Conservation (phyloP, 495 filamentous ascomycete genomes). For the Jackrogersella minutella region DNA sequence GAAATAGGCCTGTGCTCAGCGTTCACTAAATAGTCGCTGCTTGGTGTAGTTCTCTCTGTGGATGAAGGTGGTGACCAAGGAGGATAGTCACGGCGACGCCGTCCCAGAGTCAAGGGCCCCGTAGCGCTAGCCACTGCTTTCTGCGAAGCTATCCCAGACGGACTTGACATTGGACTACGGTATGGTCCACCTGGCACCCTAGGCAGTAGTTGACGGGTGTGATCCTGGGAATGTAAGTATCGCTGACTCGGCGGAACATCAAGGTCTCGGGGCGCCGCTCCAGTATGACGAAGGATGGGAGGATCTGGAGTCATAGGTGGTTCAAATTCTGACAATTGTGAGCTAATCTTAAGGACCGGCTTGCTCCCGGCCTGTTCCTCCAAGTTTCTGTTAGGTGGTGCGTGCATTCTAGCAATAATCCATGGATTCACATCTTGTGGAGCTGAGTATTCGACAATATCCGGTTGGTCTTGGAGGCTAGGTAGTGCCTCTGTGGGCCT, state of each 20-base stretch:
- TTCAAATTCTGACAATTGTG: background rate
- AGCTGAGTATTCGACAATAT: slow-evolving; percentile 19
- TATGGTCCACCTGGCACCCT: slow-evolving; percentile 39
- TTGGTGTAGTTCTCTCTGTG: background rate
- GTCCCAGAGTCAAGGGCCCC: slow-evolving; percentile 2
- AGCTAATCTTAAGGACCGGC: background rate
- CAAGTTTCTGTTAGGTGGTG: slow-evolving; percentile 42
- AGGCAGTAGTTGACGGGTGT: background rate
- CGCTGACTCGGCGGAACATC: slow-evolving; percentile 36
- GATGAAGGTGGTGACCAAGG: slow-evolving; percentile 44
- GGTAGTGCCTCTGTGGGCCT: slow-evolving; percentile 6
- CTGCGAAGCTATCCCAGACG: background rate
- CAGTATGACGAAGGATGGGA: slow-evolving; percentile 38
- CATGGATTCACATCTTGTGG: slow-evolving; percentile 62
- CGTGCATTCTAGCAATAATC: slow-evolving; percentile 66
- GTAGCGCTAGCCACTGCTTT: background rate
- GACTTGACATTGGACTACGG: slow-evolving; percentile 39
- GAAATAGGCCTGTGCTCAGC: background rate
- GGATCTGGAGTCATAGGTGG: slow-evolving; percentile 34
- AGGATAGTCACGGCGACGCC: slow-evolving; percentile 12
- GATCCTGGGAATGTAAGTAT: background rate
- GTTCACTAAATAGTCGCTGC: background rate
- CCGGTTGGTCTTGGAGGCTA: slow-evolving; percentile 14
- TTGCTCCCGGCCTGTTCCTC: background rate
- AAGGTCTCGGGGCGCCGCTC: slow-evolving; percentile 42